Base-by-base conservation (phyloP, 2,329 filamentous ascomycete species). In the Epichloe baconii region DNA sequence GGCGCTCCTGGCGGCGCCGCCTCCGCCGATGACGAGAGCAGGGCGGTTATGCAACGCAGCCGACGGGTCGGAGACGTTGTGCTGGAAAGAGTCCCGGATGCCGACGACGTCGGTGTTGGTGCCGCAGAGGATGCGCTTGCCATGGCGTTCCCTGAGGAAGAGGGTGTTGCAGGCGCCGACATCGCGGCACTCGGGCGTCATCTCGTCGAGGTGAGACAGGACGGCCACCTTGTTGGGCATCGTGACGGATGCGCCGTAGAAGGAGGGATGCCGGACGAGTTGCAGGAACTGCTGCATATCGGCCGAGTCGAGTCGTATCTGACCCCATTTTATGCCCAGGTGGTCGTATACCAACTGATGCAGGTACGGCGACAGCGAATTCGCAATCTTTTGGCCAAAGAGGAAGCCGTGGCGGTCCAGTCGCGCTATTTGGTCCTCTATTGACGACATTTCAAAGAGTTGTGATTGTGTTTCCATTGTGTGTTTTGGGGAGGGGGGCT, bases 221-320 rank as follows among this genome's bases (percentile, higher is more conserved):
- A 91, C 88, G 58, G 80, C 74, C 26, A 91, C 79, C 66, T 93
- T 91, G 72, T 88, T 82, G 0, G 87, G 87, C 86, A 91, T 93
- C 19, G 86, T 91, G 38, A 91, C 81, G 3, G 83, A 47, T 69
- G 42, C 67, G 76, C 81, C 82, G 60, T 82, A 83, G 64, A 82
- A 85, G 56, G 75, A 70, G 15, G 77, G 75, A 55, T 82, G 68
- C 53, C 72, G 70, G 36, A 78, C 71, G 7, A 84, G 67, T 19
- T 68, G 55, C 21, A 79, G 61, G 57, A 79, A 80, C 21, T 65
- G 58, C 7, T 65, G 54, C 55, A 79, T 71, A 55, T 76, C 70
- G 34, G 65, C 65, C 3, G 76, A 78, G 55, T 80, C 77, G 26
- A 79, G 70, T 12, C 76, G 68, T 35, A 71, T 59, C 57, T 79